phyloP scores from a whole-genome alignment of 202 grass and related monocot species.

The Digitaria exilis region DNA sequence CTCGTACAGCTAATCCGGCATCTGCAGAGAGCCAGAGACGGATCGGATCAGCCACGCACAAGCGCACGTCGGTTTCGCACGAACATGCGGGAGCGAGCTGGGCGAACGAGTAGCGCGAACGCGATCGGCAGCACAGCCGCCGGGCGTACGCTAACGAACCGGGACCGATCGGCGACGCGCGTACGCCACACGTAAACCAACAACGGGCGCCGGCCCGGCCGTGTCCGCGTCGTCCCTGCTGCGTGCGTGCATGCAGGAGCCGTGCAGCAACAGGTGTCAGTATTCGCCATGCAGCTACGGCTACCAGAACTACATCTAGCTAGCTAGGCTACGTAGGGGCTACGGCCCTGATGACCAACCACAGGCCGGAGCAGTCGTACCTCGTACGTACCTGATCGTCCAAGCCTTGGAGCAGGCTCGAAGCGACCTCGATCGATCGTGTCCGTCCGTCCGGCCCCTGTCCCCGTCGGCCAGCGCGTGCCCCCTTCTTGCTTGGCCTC shows the following conservation, averaged over 20 bases:
- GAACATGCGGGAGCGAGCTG: background rate
- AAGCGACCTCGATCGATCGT: background rate
- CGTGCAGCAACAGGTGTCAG: slow-evolving; percentile 29
- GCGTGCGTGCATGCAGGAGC: background rate
- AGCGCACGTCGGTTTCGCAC: slow-evolving; percentile 30
- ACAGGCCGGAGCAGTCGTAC: background rate
- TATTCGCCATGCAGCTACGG: background rate
- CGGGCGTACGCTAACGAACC: background rate
- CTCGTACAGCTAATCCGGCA: background rate
- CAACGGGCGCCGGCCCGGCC: background rate
- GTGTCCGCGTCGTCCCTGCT: background rate
- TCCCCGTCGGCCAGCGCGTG: no score
- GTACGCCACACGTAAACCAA: slow-evolving; percentile 6
- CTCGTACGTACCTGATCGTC: slow-evolving; percentile 10
- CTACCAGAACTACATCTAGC: background rate
- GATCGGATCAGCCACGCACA: background rate
- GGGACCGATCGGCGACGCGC: background rate
- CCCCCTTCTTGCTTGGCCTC: background rate
- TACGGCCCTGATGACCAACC: background rate
- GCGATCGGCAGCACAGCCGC: background rate
- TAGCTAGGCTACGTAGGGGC: background rate
- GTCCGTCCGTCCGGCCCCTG: background rate
- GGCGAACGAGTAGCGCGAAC: background rate
- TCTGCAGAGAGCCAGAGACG: background rate
- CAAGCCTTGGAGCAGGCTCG: slow-evolving; percentile 30